Evolutionary conservation across 352 stramenopile genomes (phyloP), one percentile per base, ranked within the genome.

Genomic region (Globisporangium irregulare): DNA sequence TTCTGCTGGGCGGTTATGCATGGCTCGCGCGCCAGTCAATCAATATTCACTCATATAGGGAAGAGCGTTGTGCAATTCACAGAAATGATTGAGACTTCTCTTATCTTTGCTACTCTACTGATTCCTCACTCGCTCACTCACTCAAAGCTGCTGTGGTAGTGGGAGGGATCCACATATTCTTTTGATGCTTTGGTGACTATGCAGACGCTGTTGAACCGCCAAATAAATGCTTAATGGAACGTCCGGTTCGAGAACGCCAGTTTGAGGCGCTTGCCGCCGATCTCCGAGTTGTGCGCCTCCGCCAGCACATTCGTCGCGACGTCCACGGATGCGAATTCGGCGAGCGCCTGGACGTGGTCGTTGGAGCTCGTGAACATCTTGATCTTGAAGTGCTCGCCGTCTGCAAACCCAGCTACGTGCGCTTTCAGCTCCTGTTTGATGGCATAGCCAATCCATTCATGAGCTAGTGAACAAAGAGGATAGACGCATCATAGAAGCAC

Each of bases 211-310:
- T 38, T 12, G 32, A 38, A 38, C 32, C 8, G 7, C 32, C 32
- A 38, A 38, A 38, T 38, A 38, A 38, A 38, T 12, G 32, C 8
- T 59, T 25, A 70, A 32, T 84, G 75, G n/a, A 84, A 71, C 15
- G 70, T 73, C 65, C 84, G 78, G 55, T 76, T 80, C 14, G 81
- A 90, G 66, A 90, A 90, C 22, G 81, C 81, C 62, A 90, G 63
- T 69, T 87, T 88, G 57, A 90, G 73, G 29, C 73, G 73, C 53
- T 74, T 77, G 43, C 61, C 18, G 10, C 68, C 65, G 3, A 90
- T 69, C 12, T 53, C 38, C 25, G 65, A 73, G 65, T 90, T 90
- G 69, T 90, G 81, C 34, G 76, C 78, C 59, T 75, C 68, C 20
- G 78, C 76, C 18, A 90, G 76, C 60, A 87, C 70, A 46, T 82